Base-by-base conservation (phyloP, 306 rosid species). In the Astragalus glycyphyllos region DNA sequence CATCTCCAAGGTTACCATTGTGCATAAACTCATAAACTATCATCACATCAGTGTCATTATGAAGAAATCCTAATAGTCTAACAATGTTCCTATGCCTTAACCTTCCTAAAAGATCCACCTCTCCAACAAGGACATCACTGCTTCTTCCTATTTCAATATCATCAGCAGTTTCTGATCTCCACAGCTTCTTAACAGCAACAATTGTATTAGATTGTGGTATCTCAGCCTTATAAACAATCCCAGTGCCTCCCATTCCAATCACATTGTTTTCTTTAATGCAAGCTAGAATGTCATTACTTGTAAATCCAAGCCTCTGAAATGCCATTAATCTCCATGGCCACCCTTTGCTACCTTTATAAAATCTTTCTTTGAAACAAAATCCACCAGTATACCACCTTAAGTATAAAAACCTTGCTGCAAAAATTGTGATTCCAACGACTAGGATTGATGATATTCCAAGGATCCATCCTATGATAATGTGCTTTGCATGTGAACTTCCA, bases 281-380 rank as follows among this genome's bases (percentile, higher is more conserved):
- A 72, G 95, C 86, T 69, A 94, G 82, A 79, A 94, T 89, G 75
- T 91, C 97, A 23, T 80, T 63, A 26, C 86, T 89, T 56, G 88
- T 83, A 74, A 94, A 94, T 31, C 85, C 79, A 72, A 94, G 92
- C 82, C 99, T 87, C 66, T 91, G 96, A 81, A 91, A 94, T 68
- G 89, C 87, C 91, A 91, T 83, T 79, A 94, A 76, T 84, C 96
- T 81, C 99, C 97, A 94, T 1, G 99, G 97, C 99, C 99, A 91
- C 81, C 90, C 92, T 77, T 90, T 90, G 64, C 79, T 71, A 67
- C 92, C 87, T 77, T 81, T 87, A 57, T 77, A 91, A 53, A 82
- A 87, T 46, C 79, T 84, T 65, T 82, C 95, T 58, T 55, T 74
- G 26, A 89, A 82, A 83, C 95, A 89, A 48, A 79, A 76, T 14